Evolutionary conservation across 129 eudicot genomes (phyloP).

Genomic region (Deinandra increscens): DNA sequence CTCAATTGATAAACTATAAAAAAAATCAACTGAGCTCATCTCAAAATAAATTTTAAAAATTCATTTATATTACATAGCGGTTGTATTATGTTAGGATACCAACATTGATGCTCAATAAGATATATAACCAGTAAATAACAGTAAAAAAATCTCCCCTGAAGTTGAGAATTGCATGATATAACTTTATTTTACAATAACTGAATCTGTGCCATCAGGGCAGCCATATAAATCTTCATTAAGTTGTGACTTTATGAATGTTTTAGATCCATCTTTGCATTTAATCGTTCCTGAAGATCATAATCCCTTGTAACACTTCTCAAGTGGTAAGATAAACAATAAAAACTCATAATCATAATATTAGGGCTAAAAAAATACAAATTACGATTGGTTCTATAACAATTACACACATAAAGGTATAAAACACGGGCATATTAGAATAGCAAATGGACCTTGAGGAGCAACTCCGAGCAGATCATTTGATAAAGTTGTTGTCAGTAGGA

Average conservation of each 20-base stretch:
- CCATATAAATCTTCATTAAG: slow-evolving; percentile 92
- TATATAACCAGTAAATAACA: no score
- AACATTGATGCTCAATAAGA: no score
- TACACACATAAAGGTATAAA: slow-evolving; percentile 9
- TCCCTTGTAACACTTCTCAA: no score
- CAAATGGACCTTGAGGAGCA: no score
- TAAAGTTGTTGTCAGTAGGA: no score
- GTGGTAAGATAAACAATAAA: slow-evolving; percentile 31
- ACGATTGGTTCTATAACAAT: neutral
- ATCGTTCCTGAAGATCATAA: slow-evolving; percentile 43
- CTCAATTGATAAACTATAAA: slow-evolving; percentile 68
- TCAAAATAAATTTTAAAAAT: neutral
- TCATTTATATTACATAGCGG: neutral
- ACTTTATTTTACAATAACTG: neutral
- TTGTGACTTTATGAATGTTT: slow-evolving; percentile 52
- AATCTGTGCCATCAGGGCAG: slow-evolving; percentile 82
- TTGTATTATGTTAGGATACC: no score
- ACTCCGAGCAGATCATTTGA: no score
- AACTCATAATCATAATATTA: neutral
- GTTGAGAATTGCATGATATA: no score
- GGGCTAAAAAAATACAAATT: neutral
- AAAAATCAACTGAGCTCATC: neutral
- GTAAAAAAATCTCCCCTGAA: no score
- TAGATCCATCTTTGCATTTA: slow-evolving; percentile 88
- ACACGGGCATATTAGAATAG: slow-evolving; percentile 28